Evolutionary conservation across 176 grass and related monocot genomes (phyloP).

Genomic region (Thinopyrum elongatum): DNA sequence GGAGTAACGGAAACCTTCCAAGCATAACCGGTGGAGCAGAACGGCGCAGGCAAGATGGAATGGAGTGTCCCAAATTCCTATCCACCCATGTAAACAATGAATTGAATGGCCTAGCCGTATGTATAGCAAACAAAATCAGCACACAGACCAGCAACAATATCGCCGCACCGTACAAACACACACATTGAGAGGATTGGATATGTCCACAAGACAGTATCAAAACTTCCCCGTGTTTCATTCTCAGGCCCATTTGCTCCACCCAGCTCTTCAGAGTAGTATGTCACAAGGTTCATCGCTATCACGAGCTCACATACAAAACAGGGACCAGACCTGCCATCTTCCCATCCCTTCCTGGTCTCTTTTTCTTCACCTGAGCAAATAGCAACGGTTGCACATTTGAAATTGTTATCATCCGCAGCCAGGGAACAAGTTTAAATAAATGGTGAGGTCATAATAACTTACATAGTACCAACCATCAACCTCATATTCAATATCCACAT

Average conservation of each 20-base stretch:
- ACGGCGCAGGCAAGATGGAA: not conserved
- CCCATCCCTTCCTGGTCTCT: constrained; percentile 96
- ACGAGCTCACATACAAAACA: constrained; percentile 90
- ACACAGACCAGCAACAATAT: not conserved
- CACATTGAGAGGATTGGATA: not conserved
- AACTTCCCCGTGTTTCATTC: not conserved
- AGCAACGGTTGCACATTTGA: not conserved
- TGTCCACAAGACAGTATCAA: not conserved
- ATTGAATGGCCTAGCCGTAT: constrained; percentile 31
- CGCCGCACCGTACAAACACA: not conserved
- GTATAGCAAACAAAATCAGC: constrained; percentile 2
- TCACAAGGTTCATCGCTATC: constrained; percentile 16
- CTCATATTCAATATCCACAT: constrained; percentile 97
- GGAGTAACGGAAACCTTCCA: not conserved
- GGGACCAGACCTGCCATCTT: constrained; percentile 86
- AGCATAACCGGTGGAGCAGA: not conserved
- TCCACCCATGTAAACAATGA: constrained; percentile 30
- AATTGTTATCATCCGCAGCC: not conserved
- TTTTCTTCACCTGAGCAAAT: constrained; percentile 92
- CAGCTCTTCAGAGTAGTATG: not conserved
- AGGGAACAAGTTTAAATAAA: constrained; percentile 11
- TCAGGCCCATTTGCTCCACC: not conserved
- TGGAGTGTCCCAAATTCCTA: not conserved
- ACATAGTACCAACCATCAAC: constrained; percentile 99
- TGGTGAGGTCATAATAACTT: constrained; percentile 40